Evolutionary conservation across 2,329 filamentous ascomycete genomes (phyloP).

Genomic region (Drechslerella coelobrocha): DNA sequence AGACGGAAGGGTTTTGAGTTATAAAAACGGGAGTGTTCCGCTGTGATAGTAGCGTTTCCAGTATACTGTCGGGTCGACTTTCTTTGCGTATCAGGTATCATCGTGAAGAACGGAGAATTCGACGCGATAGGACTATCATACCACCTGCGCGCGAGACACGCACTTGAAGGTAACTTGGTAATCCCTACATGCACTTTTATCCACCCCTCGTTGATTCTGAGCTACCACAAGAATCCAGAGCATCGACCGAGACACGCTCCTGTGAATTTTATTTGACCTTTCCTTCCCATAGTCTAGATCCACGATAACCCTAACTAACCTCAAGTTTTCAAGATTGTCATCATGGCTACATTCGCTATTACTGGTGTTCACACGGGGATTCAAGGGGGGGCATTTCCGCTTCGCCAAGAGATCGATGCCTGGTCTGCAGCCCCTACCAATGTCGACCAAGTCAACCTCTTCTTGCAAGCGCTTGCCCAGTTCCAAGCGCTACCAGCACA

Average conservation of each 20-base stretch:
- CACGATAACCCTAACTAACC: background rate
- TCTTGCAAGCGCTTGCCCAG: constrained; percentile 74
- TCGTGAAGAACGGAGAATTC: background rate
- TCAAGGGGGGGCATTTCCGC: constrained; percentile 16
- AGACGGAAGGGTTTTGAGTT: background rate
- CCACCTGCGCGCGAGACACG: too few species aligned
- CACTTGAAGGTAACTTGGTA: too few species aligned
- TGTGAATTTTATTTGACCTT: background rate
- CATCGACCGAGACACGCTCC: background rate
- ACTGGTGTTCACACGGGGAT: constrained; percentile 27
- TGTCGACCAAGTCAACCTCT: constrained; percentile 65
- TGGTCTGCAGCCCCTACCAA: constrained; percentile 43
- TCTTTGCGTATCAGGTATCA: background rate
- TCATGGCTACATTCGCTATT: constrained; percentile 31
- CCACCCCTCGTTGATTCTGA: too few species aligned
- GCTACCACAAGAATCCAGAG: too few species aligned
- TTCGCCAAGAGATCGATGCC: constrained; percentile 45
- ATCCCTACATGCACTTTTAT: too few species aligned
- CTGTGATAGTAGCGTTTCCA: background rate
- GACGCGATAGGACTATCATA: too few species aligned
- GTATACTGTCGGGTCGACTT: background rate
- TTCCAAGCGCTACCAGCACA: constrained; percentile 72
- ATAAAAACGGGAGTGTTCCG: background rate
- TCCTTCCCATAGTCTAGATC: background rate
- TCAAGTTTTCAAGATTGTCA: too few species aligned